Evolutionary conservation across 257 asterid genomes (phyloP).

Genomic region (Forsythia suspensa): DNA sequence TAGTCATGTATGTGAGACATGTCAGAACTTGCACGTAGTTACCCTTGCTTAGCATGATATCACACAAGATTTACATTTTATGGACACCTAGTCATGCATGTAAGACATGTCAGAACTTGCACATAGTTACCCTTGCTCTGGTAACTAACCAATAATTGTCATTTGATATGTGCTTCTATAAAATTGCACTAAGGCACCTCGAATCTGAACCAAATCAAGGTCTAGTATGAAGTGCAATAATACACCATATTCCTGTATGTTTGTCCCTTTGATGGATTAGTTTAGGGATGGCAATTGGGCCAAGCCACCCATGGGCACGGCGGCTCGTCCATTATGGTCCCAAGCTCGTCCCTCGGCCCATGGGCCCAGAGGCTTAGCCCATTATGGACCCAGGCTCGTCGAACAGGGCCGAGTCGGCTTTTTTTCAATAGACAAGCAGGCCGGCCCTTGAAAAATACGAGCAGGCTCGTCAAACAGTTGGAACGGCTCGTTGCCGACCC

Average conservation of each 20-base stretch:
- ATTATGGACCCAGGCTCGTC: too few relatives aligned
- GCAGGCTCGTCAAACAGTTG: too few relatives aligned
- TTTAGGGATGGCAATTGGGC: too few relatives aligned
- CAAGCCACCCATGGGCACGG: too few relatives aligned
- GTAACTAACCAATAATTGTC: neutral
- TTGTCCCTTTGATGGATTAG: neutral
- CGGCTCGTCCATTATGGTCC: too few relatives aligned
- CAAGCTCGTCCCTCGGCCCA: too few relatives aligned
- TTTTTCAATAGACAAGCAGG: too few relatives aligned
- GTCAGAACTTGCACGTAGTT: neutral
- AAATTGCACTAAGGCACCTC: neutral
- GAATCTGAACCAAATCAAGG: neutral
- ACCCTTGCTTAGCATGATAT: neutral
- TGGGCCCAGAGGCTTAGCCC: too few relatives aligned
- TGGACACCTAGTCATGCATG: neutral
- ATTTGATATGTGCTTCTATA: neutral
- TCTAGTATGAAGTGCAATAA: neutral
- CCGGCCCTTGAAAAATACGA: too few relatives aligned
- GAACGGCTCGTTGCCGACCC: too few relatives aligned
- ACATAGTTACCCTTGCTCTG: neutral
- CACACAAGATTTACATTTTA: too few relatives aligned
- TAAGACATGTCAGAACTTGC: neutral
- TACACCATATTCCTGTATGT: neutral
- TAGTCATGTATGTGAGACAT: neutral
- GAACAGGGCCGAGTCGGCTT: too few relatives aligned